Percentiles rank a stretch among this genome's conserved stretches.
These are phyloP conservation scores for Eragrostis curvula DNA, from an alignment of 176 grass and related monocot genomes.

Conservation along the genomic window DNA sequence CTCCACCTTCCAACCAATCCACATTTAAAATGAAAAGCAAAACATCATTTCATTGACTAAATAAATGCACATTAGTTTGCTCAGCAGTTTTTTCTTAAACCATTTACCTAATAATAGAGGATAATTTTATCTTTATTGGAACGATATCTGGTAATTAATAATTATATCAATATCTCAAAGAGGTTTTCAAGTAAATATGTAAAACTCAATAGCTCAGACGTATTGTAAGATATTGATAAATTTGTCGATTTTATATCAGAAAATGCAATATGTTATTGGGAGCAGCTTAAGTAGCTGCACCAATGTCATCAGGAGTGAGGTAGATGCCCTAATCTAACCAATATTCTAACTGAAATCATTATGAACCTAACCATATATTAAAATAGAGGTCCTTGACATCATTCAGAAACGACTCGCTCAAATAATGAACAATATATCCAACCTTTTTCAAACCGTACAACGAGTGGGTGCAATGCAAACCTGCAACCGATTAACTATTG, in stretches of 20 bases:
- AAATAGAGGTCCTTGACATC: constrained; percentile 20
- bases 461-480: neutral
- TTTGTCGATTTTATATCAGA: constrained; percentile 7
- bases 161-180: neutral
- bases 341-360: constrained; percentile 15
- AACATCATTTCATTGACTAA: constrained; percentile 23
- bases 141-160: neutral
- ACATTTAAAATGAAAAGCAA: constrained; percentile 30
- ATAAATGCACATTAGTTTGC: neutral
- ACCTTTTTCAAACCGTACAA: neutral
- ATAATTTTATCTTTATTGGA: neutral
- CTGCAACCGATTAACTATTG: neutral
- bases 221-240: neutral
- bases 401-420: constrained; percentile 8
- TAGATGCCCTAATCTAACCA: constrained; percentile 39
- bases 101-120: neutral
- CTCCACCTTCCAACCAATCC: constrained; percentile 34
- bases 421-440: constrained; percentile 24
- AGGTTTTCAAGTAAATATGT: neutral
- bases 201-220: neutral
- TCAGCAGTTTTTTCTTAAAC: neutral
- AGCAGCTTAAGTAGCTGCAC: constrained; percentile 22
- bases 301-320: constrained; percentile 11
- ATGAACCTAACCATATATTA: constrained; percentile 19
- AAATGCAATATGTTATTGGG: neutral